Evolutionary conservation across 371 early-diverging fungal genomes (phyloP), one percentile per base, ranked within the genome.

Genomic region (Apophysomyces trapeziformis): DNA sequence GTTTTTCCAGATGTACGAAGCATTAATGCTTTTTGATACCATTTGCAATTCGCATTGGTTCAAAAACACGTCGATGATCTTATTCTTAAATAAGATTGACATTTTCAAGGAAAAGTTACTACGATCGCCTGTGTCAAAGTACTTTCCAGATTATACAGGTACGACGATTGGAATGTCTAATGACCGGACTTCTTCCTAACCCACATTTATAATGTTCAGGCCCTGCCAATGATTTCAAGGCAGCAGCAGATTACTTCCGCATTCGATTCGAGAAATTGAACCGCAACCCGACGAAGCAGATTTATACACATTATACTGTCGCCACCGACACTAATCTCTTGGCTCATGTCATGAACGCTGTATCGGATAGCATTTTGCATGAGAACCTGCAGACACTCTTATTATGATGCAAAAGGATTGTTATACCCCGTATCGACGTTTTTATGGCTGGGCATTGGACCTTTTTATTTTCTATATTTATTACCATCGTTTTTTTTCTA

Each of bases 61-160:
- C 72, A 79, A 85, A 62, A 87, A 89, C 62, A 92, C 93, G 1
- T 89, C 90, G 11, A 90, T 94, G 58, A 92, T 94, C 64, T 80
- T 94, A 8, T 94, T 94, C 77, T 70, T 94, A 39, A 94, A 94
- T 82, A 94, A 94, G 72, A 88, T 92, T 63, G 94, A 94, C 71
- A 68, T 93, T 45, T 91, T 94, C 78, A 82, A 80, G 59, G 82
- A 87, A 50, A 94, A 94, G 67, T 61, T 94, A 16, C 77, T 79
- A n/a, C 73, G 76, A 39, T 84, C 83, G 21, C 90, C 92, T 5
- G 72, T 94, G 61, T 68, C 68, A 9, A 73, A 86, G 7, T 92
- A 85, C 78, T 94, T 93, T 75, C 82, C 85, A 2, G 93, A 93
- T 41, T 94, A 89, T 71, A 76, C 73, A 70, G 92, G 92, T 58